These are phyloP conservation scores for Monilinia fructicola DNA, from an alignment of 2,329 filamentous ascomycete species.

Conservation along the genomic window DNA sequence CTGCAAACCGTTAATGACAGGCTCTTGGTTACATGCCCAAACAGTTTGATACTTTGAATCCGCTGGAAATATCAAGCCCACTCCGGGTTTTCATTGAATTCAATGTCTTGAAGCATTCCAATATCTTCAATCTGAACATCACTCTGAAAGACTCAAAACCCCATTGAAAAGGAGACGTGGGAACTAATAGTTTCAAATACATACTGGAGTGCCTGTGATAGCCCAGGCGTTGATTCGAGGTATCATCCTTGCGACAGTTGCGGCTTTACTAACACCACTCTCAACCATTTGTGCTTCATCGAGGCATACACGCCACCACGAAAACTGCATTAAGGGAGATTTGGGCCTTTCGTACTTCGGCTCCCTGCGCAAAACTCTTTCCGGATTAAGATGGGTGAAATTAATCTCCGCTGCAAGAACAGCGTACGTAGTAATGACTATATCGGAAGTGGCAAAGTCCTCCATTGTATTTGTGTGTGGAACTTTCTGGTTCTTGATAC, in stretches of 20 bases:
- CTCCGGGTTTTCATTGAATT: neutral
- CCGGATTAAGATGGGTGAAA: slow-evolving; percentile 68
- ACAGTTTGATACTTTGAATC: neutral
- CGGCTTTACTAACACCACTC: slow-evolving; percentile 79
- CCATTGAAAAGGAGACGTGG: neutral
- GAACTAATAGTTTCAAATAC: neutral
- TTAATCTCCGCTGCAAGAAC: slow-evolving; percentile 80
- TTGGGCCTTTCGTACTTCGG: slow-evolving; percentile 64
- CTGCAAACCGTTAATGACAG: neutral
- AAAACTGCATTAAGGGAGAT: slow-evolving; percentile 75
- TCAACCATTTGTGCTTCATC: slow-evolving; percentile 93
- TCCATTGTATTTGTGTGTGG: slow-evolving; percentile 44
- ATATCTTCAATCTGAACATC: neutral
- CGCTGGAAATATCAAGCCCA: neutral
- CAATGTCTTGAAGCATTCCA: neutral
- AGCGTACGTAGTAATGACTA: slow-evolving; percentile 64
- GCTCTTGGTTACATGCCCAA: too few relatives aligned
- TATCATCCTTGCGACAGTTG: slow-evolving; percentile 74
- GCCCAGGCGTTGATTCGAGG: slow-evolving; percentile 88
- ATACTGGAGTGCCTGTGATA: slow-evolving; percentile 85
- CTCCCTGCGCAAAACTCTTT: slow-evolving; percentile 61
- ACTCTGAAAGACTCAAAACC: neutral
- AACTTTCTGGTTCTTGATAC: slow-evolving; percentile 43
- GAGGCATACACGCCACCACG: slow-evolving; percentile 81
- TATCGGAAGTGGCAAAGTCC: slow-evolving; percentile 52